Evolutionary conservation across 2,329 filamentous ascomycete species (phyloP).

Genomic region (Magnaporthales sp.): DNA sequence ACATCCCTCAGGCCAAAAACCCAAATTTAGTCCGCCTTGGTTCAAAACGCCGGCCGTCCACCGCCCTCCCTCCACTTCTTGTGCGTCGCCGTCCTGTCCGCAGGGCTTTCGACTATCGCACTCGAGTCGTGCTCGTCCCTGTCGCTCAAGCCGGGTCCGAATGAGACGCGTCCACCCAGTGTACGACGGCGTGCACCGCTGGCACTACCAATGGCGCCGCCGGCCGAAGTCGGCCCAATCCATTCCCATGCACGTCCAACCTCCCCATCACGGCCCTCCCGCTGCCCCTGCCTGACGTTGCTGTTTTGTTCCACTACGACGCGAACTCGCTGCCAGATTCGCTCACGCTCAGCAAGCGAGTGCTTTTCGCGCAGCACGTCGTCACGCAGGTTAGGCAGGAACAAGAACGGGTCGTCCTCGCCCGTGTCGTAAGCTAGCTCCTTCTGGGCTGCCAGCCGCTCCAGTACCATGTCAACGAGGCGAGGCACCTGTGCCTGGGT

Average conservation of each 20-base stretch:
- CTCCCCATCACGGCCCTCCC: conserved; percentile 58
- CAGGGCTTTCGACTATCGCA: conserved; percentile 16
- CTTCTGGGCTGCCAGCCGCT: conserved; percentile 75
- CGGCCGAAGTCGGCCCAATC: conserved; percentile 46
- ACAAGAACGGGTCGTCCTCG: conserved; percentile 66
- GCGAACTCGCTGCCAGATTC: conserved; percentile 76
- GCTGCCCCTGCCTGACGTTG: conserved; percentile 71
- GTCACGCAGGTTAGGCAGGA: conserved; percentile 81
- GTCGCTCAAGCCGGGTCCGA: conserved; percentile 29
- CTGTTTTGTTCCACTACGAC: conserved; percentile 87
- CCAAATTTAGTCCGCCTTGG: background rate
- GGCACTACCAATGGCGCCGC: conserved; percentile 22
- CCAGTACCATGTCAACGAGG: conserved; percentile 76
- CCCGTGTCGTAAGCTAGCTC: conserved; percentile 57
- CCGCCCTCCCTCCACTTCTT: conserved; percentile 30
- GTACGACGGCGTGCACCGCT: conserved; percentile 27
- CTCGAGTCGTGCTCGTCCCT: conserved; percentile 12
- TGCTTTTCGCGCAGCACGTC: conserved; percentile 82
- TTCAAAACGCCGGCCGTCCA: background rate
- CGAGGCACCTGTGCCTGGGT: conserved; percentile 68
- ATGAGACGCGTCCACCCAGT: conserved; percentile 38
- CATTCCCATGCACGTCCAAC: conserved; percentile 62
- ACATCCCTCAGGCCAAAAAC: background rate
- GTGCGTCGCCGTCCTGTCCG: conserved; percentile 22
- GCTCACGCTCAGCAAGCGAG: conserved; percentile 64